Evolutionary conservation across 139 green algal genomes (phyloP), one percentile per base, ranked within the genome.

Genomic region (Chlamydomonas sp.): DNA sequence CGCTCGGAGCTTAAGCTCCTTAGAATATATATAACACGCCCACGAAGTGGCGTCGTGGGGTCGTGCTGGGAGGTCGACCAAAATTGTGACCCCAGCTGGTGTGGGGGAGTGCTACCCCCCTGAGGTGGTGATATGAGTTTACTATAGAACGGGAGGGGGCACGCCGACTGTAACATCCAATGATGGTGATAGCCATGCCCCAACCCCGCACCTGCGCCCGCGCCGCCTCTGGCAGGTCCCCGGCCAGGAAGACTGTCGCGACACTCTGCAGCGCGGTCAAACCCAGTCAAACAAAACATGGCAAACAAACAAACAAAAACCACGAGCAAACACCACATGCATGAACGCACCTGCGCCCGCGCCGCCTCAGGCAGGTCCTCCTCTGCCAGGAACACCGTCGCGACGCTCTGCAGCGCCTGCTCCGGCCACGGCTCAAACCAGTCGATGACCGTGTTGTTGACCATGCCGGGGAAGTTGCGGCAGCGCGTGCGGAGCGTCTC

Each of bases 401-500:
- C 87, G 39, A 96, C 90, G 47, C 69, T 82, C 5, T 83, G 66
- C 22, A 93, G 79, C 2, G 89, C 89, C 79, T 95, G 80, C 70
- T 90, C 80, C 4, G 90, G 90, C 90, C 90, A 96, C 1, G 84
- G 87, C 73, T 90, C 86, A 73, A 96, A 95, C 89, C 89, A 95
- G 77, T 96, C 87, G 66, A 96, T 95, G 29, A 94, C 89, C 13
- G 86, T 90, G 80, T 90, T 92, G 74, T 94, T 94, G 35, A 94
- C 87, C 76, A 96, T 82, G 48, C 85, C 90, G 24, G 88, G 90
- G 79, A 95, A 96, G 79, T 93, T 94, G 62, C 83, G 77, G 77
- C 87, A 92, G 22, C 86, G 76, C n/a, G 76, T 86, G 59, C 85
- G 77, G 61, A 92, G 79, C 35, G 77, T 84, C 69, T 91, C 84